Conservation (phyloP, 495 filamentous ascomycete genomes). For the Talaromyces borbonicus region DNA sequence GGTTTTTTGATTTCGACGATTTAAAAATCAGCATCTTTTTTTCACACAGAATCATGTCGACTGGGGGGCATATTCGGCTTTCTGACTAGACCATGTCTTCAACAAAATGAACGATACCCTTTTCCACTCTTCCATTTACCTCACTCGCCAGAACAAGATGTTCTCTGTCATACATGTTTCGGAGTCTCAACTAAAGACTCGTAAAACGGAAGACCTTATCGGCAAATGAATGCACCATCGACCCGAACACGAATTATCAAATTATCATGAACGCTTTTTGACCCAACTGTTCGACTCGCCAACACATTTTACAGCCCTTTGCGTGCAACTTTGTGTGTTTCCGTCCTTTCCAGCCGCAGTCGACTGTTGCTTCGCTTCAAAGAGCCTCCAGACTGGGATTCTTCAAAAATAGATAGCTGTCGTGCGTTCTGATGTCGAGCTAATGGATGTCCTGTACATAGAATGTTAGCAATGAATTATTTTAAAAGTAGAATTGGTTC, state of each 20-base stretch:
- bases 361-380: neutral
- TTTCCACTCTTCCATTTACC: too few species aligned
- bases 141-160: too few species aligned
- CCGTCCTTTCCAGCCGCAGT: neutral
- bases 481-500: neutral
- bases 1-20: neutral
- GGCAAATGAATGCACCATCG: too few species aligned
- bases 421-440: neutral
- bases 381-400: neutral
- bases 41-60: too few species aligned
- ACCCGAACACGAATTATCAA: too few species aligned
- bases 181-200: too few species aligned
- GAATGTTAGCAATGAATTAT: neutral
- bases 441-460: neutral
- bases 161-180: too few species aligned
- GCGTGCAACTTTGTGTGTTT: neutral
- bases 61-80: neutral
- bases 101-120: neutral
- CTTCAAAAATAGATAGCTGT: neutral
- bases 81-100: neutral
- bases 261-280: too few species aligned
- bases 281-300: too few species aligned
- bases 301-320: too few species aligned
- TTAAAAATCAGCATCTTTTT: neutral
- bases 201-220: too few species aligned